Percentiles rank a stretch among this genome's conserved stretches.
Conservation (phyloP, 2,329 filamentous ascomycete species). For the Lachnellula subtilissima region DNA sequence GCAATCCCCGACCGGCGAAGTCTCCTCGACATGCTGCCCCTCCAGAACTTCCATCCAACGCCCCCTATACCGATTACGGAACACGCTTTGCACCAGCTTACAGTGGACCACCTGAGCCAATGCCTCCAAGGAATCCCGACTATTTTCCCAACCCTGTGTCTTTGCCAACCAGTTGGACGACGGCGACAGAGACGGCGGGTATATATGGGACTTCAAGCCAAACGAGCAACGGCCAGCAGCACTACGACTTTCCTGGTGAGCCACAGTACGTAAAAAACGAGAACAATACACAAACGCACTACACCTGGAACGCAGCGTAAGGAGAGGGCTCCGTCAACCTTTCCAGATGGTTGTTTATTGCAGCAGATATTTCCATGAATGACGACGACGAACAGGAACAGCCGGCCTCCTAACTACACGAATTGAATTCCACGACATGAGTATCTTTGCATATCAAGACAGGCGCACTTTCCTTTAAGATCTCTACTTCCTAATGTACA, state of each 20-base stretch:
- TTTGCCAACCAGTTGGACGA: conserved; percentile 23
- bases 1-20: conserved; percentile 30
- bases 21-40: conserved; percentile 30
- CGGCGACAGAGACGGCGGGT: conserved; percentile 14
- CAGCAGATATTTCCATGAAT: neutral
- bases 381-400: neutral
- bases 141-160: conserved; percentile 22
- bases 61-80: conserved; percentile 21
- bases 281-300: conserved; percentile 19
- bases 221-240: conserved; percentile 8
- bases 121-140: conserved; percentile 19
- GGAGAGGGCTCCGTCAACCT: neutral
- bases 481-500: conserved; percentile 3
- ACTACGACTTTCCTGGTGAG: conserved; percentile 24
- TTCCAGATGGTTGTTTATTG: neutral
- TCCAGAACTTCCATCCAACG: conserved; percentile 19
- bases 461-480: neutral
- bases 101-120: conserved; percentile 9
- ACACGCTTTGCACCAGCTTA: conserved; percentile 24
- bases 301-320: conserved; percentile 27
- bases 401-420: neutral
- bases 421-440: neutral
- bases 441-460: neutral
- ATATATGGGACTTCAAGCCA: conserved; percentile 21
- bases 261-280: conserved; percentile 23